Evolutionary conservation across 2,329 filamentous ascomycete genomes (phyloP), one percentile per base, ranked within the genome.

Genomic region (Aureobasidium sp.): DNA sequence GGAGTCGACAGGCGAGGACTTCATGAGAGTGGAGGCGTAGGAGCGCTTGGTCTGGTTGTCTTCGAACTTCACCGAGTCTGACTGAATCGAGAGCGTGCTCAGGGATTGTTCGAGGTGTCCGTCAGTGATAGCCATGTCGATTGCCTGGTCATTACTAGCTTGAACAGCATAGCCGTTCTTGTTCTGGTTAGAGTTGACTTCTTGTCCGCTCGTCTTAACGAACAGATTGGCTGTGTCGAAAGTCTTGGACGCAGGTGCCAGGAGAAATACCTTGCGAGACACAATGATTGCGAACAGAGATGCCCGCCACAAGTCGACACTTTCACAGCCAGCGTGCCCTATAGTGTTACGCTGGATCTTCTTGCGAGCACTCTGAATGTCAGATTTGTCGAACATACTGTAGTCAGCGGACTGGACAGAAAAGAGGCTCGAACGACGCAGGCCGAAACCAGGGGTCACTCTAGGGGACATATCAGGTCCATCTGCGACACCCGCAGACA

Each of bases 321-420:
- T 70, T 20, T 64, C 59, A 17, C 67, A 67, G 26, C 72, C 72
- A 36, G 67, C 48, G 12, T 72, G 66, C 36, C 71, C 71, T 46
- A 78, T 73, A 46, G 71, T 69, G 17, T 71, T 70, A 17, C 75
- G 71, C 67, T 78, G 75, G 17, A 78, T 69, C 61, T 72, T 75
- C 64, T 71, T 76, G n/a, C 75, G 69, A 7, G 70, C 66, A 63
- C 71, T 71, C 17, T 75, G 71, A 12, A 77, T 64, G 59, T 74
- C 72, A 2, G 65, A 65, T 17, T 66, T 47, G 48, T 68, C 69
- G 26, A 67, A 66, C 51, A 68, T 71, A 34, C 64, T 65, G 29
- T 67, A 68, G 47, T 71, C 69, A 37, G 56, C 51, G 8, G 68
- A 68, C 10, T 63, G 63, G 10, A 67, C 65, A 20, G 69, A 71